Base-by-base conservation (phyloP, 2,329 filamentous ascomycete species). In the Paraphoma sp. region DNA sequence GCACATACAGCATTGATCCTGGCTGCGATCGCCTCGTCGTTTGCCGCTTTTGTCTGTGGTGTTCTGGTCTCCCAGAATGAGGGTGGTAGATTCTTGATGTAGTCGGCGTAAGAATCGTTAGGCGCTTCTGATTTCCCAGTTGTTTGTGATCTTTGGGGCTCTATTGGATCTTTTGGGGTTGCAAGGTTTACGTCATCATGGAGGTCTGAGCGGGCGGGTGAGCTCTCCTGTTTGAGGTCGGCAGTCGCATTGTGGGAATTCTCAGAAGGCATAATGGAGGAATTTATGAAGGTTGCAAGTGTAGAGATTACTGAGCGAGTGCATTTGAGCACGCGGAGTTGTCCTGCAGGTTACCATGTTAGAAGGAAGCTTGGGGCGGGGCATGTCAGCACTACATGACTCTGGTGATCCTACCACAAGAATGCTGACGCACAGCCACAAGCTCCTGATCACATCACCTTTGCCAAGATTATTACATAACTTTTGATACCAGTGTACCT, bases 101-200 rank as follows among this genome's bases (percentile, higher is more conserved):
- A 63, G 51, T 59, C 51, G 33, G 29, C 58, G 38, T 63, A 63
- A 33, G 60, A 63, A 59, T 63, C 58, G 55, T 61, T 61, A 30
- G 60, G 40, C 36, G 51, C 43, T 58, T 58, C 50, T 47, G 55
- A 51, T 53, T 53, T 45, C 52, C 49, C 52, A 50, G 51, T 50
- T 57, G 54, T 45, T 53, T 57, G 51, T 54, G 31, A 51, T 57
- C 53, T 46, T 58, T 53, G 40, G 56, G 48, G 51, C 49, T 48
- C 51, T 55, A 45, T 53, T 46, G 58, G 54, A 49, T 61, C 55
- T 58, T 57, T 55, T 60, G 47, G 53, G 57, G 57, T 54, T 57
- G 54, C 36, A 33, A 50, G 36, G 47, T 58, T 54, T 48, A 48
- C 51, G 47, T 47, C 48, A 53, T 59, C 53, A 52, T 52, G 52